Evolutionary conservation across 2,329 filamentous ascomycete species (phyloP), one percentile per base, ranked within the genome.

Genomic region (Hypoxylon sp.): DNA sequence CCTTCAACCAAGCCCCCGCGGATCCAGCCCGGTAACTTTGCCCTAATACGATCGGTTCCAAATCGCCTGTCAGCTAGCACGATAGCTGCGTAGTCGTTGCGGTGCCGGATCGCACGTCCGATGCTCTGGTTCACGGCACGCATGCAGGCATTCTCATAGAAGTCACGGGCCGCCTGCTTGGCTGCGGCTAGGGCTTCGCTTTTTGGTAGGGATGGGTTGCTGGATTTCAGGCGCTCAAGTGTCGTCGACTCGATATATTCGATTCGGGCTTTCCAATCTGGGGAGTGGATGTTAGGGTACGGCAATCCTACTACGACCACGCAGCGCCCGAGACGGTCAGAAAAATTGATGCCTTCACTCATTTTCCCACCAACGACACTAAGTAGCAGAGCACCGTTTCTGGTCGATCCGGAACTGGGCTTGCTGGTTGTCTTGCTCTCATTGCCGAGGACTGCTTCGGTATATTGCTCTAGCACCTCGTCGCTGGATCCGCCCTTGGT

Each of bases 331-430:
- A 99, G 89, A 2, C 87, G 86, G 81, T 99, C 95, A 0, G 93
- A 95, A 82, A 99, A 99, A 81, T 99, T 99, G 82, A 99, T 99
- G 72, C 96, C 96, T 81, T 99, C 96, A 64, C 93, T 97, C 82
- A 99, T 91, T 73, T 95, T 97, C 13, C 96, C 96, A 61, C 95
- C 95, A 2, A 99, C 91, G 2, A 99, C 95, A 60, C 94, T 95
- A 27, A 99, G 87, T 0, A 99, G 86, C 0, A 98, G 82, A 0
- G 92, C 95, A 0, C 95, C 95, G 53, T 86, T 85, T 1, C 50
- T 56, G 8, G 50, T 57, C 10, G 37, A 27, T 4, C 55, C 25
- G 8, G 59, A 27, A 3, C 25, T 27, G 27, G 53, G 61, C 2
- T 60, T 17, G 50, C 46, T 56, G 8, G 11, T 25, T 0, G 44